Evolutionary conservation across 2,329 filamentous ascomycete species (phyloP).

Genomic region (Hymenoscyphus fraxineus): DNA sequence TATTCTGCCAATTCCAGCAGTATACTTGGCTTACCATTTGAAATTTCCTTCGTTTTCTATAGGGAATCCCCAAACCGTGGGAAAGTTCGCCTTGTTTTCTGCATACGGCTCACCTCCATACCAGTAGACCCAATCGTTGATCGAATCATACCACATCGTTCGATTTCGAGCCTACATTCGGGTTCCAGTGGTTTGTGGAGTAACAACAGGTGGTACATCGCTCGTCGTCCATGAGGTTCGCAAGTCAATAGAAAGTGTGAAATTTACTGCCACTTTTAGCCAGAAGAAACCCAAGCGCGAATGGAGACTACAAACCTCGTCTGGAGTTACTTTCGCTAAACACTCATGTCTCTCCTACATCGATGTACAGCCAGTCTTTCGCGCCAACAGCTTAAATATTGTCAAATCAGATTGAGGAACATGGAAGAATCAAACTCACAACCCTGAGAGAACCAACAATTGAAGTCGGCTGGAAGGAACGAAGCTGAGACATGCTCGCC

Average conservation of each 20-base stretch:
- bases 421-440: not conserved
- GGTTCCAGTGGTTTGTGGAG: not conserved
- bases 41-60: conserved; percentile 5
- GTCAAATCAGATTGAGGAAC: not conserved
- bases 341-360: conserved; percentile 4
- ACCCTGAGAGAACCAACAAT: not conserved
- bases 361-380: not conserved
- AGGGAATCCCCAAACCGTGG: conserved; percentile 14
- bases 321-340: not conserved
- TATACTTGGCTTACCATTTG: conserved; percentile 9
- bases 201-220: not conserved
- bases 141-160: conserved; percentile 14
- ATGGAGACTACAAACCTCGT: not conserved
- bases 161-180: conserved; percentile 6
- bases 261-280: conserved; percentile 3
- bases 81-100: not conserved
- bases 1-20: conserved; percentile 4
- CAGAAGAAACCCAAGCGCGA: not conserved
- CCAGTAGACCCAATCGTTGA: conserved; percentile 12
- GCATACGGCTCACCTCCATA: conserved; percentile 11
- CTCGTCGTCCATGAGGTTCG: conserved; percentile 12
- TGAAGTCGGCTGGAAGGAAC: not conserved
- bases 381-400: not conserved
- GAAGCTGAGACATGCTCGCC: not conserved
- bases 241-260: conserved; percentile 15